Conservation (phyloP, 805 yeast genomes). For the Teunomyces panamensis region DNA sequence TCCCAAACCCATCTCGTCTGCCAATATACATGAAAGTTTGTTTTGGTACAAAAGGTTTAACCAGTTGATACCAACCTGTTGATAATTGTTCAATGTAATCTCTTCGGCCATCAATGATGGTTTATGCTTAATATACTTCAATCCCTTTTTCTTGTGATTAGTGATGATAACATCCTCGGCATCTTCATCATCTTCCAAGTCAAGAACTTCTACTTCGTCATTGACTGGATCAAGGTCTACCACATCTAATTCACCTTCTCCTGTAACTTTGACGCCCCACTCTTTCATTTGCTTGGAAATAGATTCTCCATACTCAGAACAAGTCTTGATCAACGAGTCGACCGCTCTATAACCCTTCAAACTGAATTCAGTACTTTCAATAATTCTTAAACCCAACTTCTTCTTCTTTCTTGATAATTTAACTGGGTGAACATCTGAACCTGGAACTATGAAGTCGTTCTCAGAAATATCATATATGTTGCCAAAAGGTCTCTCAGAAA, state of each 20-base stretch:
- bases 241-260: slow-evolving; percentile 65
- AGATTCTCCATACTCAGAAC: slow-evolving; percentile 71
- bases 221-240: slow-evolving; percentile 46
- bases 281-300: slow-evolving; percentile 69
- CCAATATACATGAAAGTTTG: slow-evolving; percentile 84
- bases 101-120: slow-evolving; percentile 66
- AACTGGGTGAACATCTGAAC: slow-evolving; percentile 21
- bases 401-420: slow-evolving; percentile 29
- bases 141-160: slow-evolving; percentile 20
- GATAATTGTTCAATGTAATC: slow-evolving; percentile 78
- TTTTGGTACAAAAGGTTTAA: slow-evolving; percentile 72
- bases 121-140: slow-evolving; percentile 58
- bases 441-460: slow-evolving; percentile 45
- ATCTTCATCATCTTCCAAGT: slow-evolving; percentile 28
- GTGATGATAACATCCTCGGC: slow-evolving; percentile 31
- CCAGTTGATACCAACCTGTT: slow-evolving; percentile 98
- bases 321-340: slow-evolving; percentile 81
- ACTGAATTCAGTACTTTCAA: slow-evolving; percentile 66
- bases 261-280: slow-evolving; percentile 87
- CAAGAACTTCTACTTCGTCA: slow-evolving; percentile 15
- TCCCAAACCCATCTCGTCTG: slow-evolving; percentile 99
- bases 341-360: slow-evolving; percentile 91
- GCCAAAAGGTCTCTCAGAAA: slow-evolving; percentile 67
- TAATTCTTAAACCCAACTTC: slow-evolving; percentile 68
- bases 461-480: slow-evolving; percentile 58